Percentiles rank a stretch among this genome's conserved stretches.
Evolutionary conservation across 2,329 filamentous ascomycete genomes (phyloP).

Genomic region (Talaromyces islandicus): DNA sequence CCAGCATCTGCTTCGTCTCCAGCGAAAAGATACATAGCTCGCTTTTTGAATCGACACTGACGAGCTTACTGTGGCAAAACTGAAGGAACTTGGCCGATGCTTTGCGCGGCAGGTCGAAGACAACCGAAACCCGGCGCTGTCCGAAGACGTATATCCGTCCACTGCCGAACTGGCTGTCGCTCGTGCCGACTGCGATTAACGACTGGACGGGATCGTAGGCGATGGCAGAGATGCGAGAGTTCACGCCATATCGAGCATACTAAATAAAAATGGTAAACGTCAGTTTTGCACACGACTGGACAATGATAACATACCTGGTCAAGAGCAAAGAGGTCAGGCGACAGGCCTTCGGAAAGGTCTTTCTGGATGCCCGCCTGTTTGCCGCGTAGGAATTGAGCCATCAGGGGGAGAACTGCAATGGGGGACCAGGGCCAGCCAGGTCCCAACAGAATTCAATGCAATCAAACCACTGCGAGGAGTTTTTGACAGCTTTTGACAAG

Average conservation of each 20-base stretch:
- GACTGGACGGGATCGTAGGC: slow-evolving; percentile 94
- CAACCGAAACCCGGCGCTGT: slow-evolving; percentile 70
- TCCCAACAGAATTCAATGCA: background rate
- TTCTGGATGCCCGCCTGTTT: slow-evolving; percentile 91
- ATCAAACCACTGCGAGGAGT: background rate
- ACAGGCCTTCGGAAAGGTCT: slow-evolving; percentile 78
- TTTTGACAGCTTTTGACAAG: background rate
- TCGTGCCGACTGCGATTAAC: slow-evolving; percentile 84
- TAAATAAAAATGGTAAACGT: slow-evolving; percentile 16
- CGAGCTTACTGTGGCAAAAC: slow-evolving; percentile 78
- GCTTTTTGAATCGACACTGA: slow-evolving; percentile 80
- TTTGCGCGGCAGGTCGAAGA: slow-evolving; percentile 63
- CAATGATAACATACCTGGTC: slow-evolving; percentile 59
- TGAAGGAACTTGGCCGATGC: slow-evolving; percentile 72
- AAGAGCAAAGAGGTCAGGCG: slow-evolving; percentile 69
- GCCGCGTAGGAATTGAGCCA: slow-evolving; percentile 82
- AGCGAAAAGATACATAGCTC: slow-evolving; percentile 81
- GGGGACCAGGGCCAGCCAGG: background rate
- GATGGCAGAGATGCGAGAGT: slow-evolving; percentile 67
- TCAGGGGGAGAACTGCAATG: slow-evolving; percentile 41
- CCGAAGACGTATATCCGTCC: slow-evolving; percentile 89
- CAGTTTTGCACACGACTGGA: background rate
- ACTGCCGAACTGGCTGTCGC: slow-evolving; percentile 75
- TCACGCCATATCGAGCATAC: slow-evolving; percentile 73
- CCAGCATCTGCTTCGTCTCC: slow-evolving; percentile 59